Percentiles rank a stretch among this genome's conserved stretches.
These are phyloP conservation scores for Sordaria brevicollis DNA, from an alignment of 495 filamentous ascomycete genomes.

Conservation along the genomic window DNA sequence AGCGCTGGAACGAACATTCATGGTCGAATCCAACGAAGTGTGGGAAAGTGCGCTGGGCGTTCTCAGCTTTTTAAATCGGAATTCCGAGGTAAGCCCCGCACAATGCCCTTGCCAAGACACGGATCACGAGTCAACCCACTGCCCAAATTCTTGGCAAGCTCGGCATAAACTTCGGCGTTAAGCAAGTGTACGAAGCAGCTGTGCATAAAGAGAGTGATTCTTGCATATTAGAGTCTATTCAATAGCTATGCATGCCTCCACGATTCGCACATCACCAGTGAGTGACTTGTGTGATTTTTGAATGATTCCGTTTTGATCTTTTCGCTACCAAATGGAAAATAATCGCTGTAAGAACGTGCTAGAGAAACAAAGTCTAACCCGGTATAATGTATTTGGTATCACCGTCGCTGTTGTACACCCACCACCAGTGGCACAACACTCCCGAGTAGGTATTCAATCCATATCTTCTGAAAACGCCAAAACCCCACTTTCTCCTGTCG, in stretches of 20 bases:
- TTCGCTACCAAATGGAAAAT: background rate
- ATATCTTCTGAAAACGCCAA: background rate
- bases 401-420: background rate
- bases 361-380: background rate
- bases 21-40: background rate
- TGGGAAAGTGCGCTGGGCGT: background rate
- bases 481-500: background rate
- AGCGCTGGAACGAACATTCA: background rate
- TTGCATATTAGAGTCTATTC: background rate
- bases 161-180: background rate
- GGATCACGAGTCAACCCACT: background rate
- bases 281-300: background rate
- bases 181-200: background rate
- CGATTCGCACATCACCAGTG: background rate
- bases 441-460: background rate
- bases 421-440: background rate
- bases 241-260: background rate
- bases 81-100: background rate
- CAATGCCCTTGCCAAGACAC: background rate
- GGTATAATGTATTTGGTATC: background rate
- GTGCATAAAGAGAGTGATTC: background rate
- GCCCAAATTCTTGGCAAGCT: background rate
- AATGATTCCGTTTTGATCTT: background rate
- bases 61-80: background rate
- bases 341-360: background rate